Evolutionary conservation across 2,329 filamentous ascomycete species (phyloP).

Genomic region (Fonsecaea pugnacius): DNA sequence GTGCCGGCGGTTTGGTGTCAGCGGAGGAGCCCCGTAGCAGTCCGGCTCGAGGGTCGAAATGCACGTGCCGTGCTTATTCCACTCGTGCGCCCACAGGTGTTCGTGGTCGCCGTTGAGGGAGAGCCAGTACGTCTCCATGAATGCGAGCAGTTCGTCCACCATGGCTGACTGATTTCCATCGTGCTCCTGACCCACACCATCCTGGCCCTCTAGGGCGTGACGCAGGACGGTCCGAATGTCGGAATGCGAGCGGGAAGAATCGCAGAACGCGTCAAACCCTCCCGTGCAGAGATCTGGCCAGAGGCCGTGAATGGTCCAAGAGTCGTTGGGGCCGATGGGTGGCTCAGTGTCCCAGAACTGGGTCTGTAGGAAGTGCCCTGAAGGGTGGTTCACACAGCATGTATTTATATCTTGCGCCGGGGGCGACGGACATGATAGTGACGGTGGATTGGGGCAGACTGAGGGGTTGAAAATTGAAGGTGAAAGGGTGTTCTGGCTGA

Average conservation of each 20-base stretch:
- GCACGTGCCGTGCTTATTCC: conserved; percentile 76
- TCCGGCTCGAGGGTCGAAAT: conserved; percentile 63
- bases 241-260: conserved; percentile 63
- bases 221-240: conserved; percentile 61
- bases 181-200: neutral
- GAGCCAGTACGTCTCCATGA: conserved; percentile 75
- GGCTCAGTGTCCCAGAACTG: conserved; percentile 78
- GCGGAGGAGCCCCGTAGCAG: conserved; percentile 69
- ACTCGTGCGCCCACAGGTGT: conserved; percentile 74
- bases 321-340: conserved; percentile 66
- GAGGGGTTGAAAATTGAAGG: neutral
- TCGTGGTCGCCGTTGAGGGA: conserved; percentile 67
- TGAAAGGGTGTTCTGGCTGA: conserved; percentile 1
- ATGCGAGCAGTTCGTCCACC: conserved; percentile 59
- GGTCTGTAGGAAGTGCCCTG: conserved; percentile 72
- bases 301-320: conserved; percentile 76
- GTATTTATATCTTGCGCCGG: conserved; percentile 51
- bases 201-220: conserved; percentile 1
- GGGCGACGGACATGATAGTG: conserved; percentile 31
- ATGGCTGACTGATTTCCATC: neutral
- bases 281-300: conserved; percentile 73
- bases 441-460: conserved; percentile 26
- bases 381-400: conserved; percentile 75
- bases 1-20: neutral
- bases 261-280: conserved; percentile 69